Percentiles rank a stretch among this genome's conserved stretches.
Evolutionary conservation across 805 yeast species (phyloP).

Genomic region (Cyberlindnera xishuangbannaensis): DNA sequence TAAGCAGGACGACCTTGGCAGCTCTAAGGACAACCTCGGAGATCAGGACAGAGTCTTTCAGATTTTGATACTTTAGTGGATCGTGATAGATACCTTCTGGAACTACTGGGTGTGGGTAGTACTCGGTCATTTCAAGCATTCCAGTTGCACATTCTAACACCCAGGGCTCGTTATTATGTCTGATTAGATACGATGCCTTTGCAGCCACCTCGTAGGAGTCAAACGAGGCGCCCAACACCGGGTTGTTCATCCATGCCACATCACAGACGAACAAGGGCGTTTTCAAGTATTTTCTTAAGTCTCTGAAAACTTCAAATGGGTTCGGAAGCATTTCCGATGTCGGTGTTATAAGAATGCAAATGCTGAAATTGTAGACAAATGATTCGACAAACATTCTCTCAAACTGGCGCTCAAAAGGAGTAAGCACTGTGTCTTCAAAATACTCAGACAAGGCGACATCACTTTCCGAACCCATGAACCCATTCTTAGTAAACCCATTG

Average conservation of each 20-base stretch:
- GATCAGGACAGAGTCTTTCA: slow-evolving; percentile 17
- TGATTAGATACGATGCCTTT: slow-evolving; percentile 29
- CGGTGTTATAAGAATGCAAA: slow-evolving; percentile 32
- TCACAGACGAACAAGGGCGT: slow-evolving; percentile 32
- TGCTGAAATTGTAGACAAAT: slow-evolving; percentile 37
- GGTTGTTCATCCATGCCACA: slow-evolving; percentile 40
- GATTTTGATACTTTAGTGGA: slow-evolving; percentile 6
- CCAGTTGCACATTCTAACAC: slow-evolving; percentile 9
- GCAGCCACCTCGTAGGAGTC: slow-evolving; percentile 32
- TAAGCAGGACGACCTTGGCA: slow-evolving; percentile 15
- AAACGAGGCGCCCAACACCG: slow-evolving; percentile 33
- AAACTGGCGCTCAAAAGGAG: slow-evolving; percentile 13
- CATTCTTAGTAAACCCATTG: slow-evolving; percentile 21
- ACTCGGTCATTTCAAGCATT: slow-evolving; percentile 16
- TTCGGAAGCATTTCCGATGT: slow-evolving; percentile 31
- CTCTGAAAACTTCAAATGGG: slow-evolving; percentile 35
- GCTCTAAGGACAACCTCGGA: slow-evolving; percentile 19
- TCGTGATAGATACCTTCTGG: slow-evolving; percentile 15
- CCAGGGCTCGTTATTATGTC: slow-evolving; percentile 6
- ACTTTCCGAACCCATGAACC: slow-evolving; percentile 18
- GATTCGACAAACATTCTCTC: slow-evolving; percentile 38
- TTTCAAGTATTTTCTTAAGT: slow-evolving; percentile 28
- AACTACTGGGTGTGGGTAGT: slow-evolving; percentile 15
- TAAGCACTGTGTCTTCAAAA: neutral
- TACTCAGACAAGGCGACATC: slow-evolving; percentile 14